These are phyloP conservation scores for Flaveria robusta DNA, from an alignment of 129 eudicot species.

Conservation along the genomic window DNA sequence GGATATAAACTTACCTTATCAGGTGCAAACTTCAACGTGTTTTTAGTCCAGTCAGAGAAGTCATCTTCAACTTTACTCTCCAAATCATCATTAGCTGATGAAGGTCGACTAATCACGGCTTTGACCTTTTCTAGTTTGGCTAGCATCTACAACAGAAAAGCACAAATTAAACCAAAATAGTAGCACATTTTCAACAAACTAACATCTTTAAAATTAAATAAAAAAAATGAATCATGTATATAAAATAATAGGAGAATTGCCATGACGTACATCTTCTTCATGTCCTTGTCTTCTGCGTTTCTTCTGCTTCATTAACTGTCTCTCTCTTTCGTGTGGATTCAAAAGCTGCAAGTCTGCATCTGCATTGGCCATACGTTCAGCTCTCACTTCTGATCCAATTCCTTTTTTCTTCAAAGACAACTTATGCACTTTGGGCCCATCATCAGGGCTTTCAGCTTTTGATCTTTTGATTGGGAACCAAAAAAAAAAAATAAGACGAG, in stretches of 20 bases:
- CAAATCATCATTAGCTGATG: conserved; percentile 41
- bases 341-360: conserved; percentile 85
- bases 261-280: conserved; percentile 78
- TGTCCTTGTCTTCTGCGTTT: conserved; percentile 90
- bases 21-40: conserved; percentile 61
- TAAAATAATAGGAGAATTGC: background rate
- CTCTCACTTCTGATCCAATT: conserved; percentile 92
- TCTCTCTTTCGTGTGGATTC: conserved; percentile 67
- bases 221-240: background rate
- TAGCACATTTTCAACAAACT: background rate
- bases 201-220: background rate
- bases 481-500: background rate
- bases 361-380: conserved; percentile 87
- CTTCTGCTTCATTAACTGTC: conserved; percentile 83
- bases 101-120: conserved; percentile 37
- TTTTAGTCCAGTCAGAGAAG: conserved; percentile 63
- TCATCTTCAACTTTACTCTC: conserved; percentile 55
- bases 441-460: conserved; percentile 51
- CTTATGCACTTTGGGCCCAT: conserved; percentile 66
- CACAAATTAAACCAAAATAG: background rate
- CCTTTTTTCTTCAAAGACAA: conserved; percentile 81
- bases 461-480: conserved; percentile 45
- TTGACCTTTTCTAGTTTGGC: conserved; percentile 76
- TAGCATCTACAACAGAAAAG: conserved; percentile 48
- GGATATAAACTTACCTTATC: conserved; percentile 56